These are phyloP conservation scores for Drosera capensis DNA, from an alignment of 148 eudicot genomes.

Conservation along the genomic window DNA sequence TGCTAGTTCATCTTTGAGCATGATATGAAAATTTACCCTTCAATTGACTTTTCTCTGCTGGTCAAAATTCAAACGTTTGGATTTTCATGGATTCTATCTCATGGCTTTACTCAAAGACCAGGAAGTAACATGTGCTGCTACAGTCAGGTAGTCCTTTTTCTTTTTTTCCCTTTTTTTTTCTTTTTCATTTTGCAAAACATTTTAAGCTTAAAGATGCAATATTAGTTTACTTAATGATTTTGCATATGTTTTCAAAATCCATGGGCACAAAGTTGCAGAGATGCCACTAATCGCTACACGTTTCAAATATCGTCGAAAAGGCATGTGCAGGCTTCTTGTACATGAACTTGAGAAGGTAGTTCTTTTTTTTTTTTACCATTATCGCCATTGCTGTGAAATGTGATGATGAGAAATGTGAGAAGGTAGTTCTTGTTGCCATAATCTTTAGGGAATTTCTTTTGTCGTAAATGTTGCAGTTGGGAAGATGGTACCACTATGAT, in stretches of 20 bases:
- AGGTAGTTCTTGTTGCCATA: slow-evolving; percentile 6
- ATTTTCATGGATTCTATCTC: slow-evolving; percentile 41
- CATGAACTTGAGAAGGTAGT: slow-evolving; percentile 44
- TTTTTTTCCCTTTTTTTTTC: neutral
- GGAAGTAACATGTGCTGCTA: slow-evolving; percentile 35
- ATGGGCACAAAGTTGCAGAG: slow-evolving; percentile 45
- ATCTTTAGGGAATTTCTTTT: neutral
- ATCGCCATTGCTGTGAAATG: no score
- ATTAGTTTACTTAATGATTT: slow-evolving; percentile 2
- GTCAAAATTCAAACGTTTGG: slow-evolving; percentile 29
- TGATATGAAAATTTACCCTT: no score
- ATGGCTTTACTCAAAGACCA: slow-evolving; percentile 26
- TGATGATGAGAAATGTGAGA: no score
- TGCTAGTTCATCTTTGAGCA: no score
- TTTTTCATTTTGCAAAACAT: slow-evolving; percentile 1
- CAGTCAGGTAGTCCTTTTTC: slow-evolving; percentile 27
- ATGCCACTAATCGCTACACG: slow-evolving; percentile 43
- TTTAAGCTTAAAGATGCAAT: neutral
- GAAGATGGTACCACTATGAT: no score
- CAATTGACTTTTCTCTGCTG: slow-evolving; percentile 13
- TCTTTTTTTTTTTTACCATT: no score
- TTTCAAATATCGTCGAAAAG: slow-evolving; percentile 38
- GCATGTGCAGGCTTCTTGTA: slow-evolving; percentile 44
- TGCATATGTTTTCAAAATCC: slow-evolving; percentile 17
- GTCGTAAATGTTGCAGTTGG: neutral